Conservation (phyloP, 208 protist species). For the Leishmania gerbilli region DNA sequence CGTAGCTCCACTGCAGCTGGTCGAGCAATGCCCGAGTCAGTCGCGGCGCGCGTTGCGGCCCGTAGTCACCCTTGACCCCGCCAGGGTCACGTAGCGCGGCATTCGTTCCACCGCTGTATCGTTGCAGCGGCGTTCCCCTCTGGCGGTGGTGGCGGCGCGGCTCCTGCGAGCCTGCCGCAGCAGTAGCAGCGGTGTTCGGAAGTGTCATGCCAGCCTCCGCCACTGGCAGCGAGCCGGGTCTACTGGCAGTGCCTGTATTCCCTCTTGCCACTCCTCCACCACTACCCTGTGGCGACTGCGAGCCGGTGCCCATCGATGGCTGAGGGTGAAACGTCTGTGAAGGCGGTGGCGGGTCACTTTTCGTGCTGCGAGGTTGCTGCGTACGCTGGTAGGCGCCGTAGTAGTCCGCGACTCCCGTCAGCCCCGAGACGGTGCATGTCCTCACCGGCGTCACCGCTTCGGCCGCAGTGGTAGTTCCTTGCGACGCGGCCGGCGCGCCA, state of each 20-base stretch:
- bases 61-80: background rate
- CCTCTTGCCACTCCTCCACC: background rate
- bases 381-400: slow-evolving; percentile 23
- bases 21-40: slow-evolving; percentile 20
- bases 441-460: background rate
- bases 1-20: slow-evolving; percentile 13
- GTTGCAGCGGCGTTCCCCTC: background rate
- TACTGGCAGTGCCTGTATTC: background rate
- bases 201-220: background rate
- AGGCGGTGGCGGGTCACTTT: background rate
- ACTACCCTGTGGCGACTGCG: background rate
- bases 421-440: background rate
- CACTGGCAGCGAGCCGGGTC: background rate
- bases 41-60: slow-evolving; percentile 1
- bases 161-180: background rate
- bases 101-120: background rate
- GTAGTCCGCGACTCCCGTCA: slow-evolving; percentile 8
- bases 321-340: background rate
- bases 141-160: background rate
- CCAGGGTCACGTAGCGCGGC: background rate
- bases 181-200: background rate
- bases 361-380: background rate
- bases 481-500: background rate
- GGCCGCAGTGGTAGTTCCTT: too few species aligned
- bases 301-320: background rate